phyloP scores from a whole-genome alignment of 805 yeast species.

The Nakazawaea wyomingensis region DNA sequence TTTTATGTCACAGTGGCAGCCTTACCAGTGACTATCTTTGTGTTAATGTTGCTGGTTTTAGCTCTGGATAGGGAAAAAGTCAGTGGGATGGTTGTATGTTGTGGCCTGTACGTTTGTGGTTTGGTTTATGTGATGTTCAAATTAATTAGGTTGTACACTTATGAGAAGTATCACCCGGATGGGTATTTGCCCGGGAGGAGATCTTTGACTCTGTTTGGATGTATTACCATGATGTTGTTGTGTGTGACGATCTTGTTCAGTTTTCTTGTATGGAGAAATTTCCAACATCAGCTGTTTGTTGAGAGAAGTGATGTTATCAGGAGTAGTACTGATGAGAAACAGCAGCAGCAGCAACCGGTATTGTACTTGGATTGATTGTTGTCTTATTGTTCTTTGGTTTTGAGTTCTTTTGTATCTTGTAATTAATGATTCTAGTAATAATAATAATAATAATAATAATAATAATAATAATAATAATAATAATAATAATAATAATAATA shows the following conservation, averaged over 20 bases:
- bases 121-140: slow-evolving; percentile 37
- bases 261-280: slow-evolving; percentile 6
- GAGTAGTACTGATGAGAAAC: background rate
- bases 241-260: slow-evolving; percentile 22
- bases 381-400: background rate
- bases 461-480: too few relatives aligned
- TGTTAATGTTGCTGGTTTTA: slow-evolving; percentile 33
- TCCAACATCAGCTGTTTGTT: too few relatives aligned
- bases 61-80: slow-evolving; percentile 29
- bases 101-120: slow-evolving; percentile 27
- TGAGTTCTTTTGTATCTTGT: too few relatives aligned
- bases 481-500: too few relatives aligned
- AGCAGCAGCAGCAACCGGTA: background rate
- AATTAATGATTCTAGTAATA: too few relatives aligned
- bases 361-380: background rate
- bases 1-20: slow-evolving; percentile 37
- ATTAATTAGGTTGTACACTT: slow-evolving; percentile 29
- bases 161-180: slow-evolving; percentile 28
- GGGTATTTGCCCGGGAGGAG: slow-evolving; percentile 35
- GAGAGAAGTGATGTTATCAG: too few relatives aligned
- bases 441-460: too few relatives aligned
- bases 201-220: slow-evolving; percentile 36
- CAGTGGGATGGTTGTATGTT: slow-evolving; percentile 18
- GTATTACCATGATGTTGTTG: slow-evolving; percentile 29
- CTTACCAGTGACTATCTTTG: slow-evolving; percentile 30